Conservation (phyloP, 148 eudicot genomes). For the Camellia granthamiana region DNA sequence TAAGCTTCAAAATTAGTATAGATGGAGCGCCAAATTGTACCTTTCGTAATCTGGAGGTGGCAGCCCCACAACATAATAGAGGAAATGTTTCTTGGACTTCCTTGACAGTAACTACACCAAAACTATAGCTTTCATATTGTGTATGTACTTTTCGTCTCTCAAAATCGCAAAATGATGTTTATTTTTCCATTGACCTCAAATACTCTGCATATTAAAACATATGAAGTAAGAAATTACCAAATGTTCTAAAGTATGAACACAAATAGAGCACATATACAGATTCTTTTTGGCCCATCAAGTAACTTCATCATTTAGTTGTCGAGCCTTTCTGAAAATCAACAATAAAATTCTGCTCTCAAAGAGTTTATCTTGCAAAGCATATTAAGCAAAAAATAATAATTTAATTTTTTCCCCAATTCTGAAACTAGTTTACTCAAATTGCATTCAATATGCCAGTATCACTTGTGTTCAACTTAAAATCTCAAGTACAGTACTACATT, state of each 20-base stretch:
- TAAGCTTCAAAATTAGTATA: not conserved
- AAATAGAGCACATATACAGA: too few species aligned
- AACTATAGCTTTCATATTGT: not conserved
- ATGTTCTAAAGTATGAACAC: not conserved
- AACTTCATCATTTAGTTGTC: too few species aligned
- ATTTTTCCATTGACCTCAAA: not conserved
- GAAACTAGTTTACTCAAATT: too few species aligned
- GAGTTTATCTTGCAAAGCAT: too few species aligned
- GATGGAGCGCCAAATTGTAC: not conserved
- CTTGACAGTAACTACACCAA: not conserved
- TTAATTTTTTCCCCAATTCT: too few species aligned
- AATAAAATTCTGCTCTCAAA: too few species aligned
- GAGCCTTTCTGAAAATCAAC: too few species aligned
- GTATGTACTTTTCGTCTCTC: not conserved
- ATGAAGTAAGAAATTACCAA: not conserved
- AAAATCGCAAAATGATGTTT: not conserved
- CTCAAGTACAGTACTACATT: too few species aligned
- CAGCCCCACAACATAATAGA: not conserved
- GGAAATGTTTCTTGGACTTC: not conserved
- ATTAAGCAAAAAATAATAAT: too few species aligned
- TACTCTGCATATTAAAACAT: conserved; percentile 3
- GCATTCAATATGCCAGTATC: too few species aligned
- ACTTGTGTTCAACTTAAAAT: too few species aligned
- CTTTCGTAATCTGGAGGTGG: not conserved
- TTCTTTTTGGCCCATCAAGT: too few species aligned